Evolutionary conservation across 768 basidiomycete genomes (phyloP).

Genomic region (Clitopilus hobsonii): DNA sequence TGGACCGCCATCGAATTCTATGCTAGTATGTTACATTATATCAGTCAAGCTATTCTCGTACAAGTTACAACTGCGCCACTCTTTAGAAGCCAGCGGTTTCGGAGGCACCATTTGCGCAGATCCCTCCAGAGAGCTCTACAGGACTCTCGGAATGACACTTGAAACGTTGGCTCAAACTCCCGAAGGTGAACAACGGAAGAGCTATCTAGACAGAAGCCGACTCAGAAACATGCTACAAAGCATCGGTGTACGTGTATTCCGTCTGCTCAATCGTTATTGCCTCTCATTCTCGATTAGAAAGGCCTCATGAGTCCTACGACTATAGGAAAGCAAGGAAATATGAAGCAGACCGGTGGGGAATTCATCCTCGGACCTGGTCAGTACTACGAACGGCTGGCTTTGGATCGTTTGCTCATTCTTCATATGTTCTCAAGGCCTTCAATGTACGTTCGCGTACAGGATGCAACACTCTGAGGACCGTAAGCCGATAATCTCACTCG

Average conservation of each 20-base stretch:
- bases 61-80: background rate
- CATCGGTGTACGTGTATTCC: slow-evolving; percentile 35
- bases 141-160: slow-evolving; percentile 53
- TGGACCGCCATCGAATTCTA: slow-evolving; percentile 47
- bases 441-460: background rate
- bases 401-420: too few species aligned
- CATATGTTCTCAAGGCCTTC: too few species aligned
- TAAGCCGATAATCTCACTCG: too few species aligned
- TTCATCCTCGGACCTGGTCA: background rate
- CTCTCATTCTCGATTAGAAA: background rate
- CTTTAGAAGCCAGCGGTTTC: slow-evolving; percentile 41
- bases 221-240: slow-evolving; percentile 30
- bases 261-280: background rate
- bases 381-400: background rate
- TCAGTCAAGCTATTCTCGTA: background rate
- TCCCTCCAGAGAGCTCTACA: slow-evolving; percentile 55
- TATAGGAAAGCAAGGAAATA: slow-evolving; percentile 1
- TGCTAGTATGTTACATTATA: slow-evolving; percentile 27
- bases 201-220: slow-evolving; percentile 35
- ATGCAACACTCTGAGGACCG: slow-evolving; percentile 4
- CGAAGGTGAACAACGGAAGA: slow-evolving; percentile 34
- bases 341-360: background rate
- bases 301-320: background rate
- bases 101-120: slow-evolving; percentile 57
- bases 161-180: slow-evolving; percentile 44